phyloP scores from a whole-genome alignment of 2,329 filamentous ascomycete species.

The Lachnellula arida region DNA sequence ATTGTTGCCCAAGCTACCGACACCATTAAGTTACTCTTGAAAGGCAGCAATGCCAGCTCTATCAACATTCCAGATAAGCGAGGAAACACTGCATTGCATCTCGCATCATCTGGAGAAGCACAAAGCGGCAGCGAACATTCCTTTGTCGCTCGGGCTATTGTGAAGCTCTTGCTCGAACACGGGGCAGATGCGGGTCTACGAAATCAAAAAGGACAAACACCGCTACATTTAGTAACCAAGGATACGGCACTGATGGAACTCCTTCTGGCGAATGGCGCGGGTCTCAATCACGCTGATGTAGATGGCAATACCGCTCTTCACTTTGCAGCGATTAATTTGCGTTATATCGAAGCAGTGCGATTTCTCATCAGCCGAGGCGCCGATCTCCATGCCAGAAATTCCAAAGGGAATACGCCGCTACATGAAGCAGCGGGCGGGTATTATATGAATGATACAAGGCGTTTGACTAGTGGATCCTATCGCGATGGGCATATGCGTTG shows the following conservation, averaged over 20 bases:
- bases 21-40: constrained; percentile 10
- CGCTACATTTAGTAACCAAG: constrained; percentile 20
- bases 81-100: constrained; percentile 19
- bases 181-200: constrained; percentile 16
- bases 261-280: constrained; percentile 19
- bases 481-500: too few relatives aligned
- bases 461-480: constrained; percentile 6
- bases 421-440: constrained; percentile 20
- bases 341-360: constrained; percentile 17
- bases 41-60: constrained; percentile 8
- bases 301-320: not conserved
- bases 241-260: constrained; percentile 17
- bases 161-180: constrained; percentile 17
- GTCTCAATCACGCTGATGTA: constrained; percentile 17
- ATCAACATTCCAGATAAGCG: constrained; percentile 20
- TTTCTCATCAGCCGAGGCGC: constrained; percentile 18
- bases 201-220: constrained; percentile 15
- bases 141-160: constrained; percentile 1
- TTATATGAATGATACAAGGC: constrained; percentile 1
- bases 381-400: constrained; percentile 17
- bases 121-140: constrained; percentile 9
- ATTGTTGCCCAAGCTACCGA: constrained; percentile 8
- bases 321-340: constrained; percentile 1
- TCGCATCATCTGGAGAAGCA: constrained; percentile 12
- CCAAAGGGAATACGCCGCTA: constrained; percentile 21